Evolutionary conservation across 176 grass and related monocot species (phyloP).

Genomic region (Oryza meyeriana): DNA sequence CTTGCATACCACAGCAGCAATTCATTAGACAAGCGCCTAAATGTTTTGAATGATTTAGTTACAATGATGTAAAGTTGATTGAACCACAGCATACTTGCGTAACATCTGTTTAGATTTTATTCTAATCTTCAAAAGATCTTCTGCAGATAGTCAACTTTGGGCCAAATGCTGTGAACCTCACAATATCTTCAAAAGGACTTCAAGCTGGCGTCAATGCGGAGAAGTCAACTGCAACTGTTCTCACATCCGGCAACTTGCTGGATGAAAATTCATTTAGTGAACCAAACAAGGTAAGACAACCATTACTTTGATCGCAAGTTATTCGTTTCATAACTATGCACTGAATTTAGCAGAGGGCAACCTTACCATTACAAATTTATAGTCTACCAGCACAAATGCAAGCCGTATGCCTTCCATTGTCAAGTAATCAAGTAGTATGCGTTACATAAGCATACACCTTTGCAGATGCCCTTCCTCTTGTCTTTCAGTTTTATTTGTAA

Average conservation of each 20-base stretch:
- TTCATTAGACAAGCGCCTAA: background rate
- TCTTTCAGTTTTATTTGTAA: background rate
- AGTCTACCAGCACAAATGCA: background rate
- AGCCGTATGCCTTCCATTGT: too few relatives aligned
- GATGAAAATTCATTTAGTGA: background rate
- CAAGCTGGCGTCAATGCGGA: background rate
- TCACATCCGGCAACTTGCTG: background rate
- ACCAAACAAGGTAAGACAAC: slow-evolving; percentile 8
- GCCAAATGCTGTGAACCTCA: background rate
- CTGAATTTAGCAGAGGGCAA: background rate
- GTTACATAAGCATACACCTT: background rate
- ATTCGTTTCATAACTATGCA: background rate
- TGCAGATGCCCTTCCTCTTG: background rate
- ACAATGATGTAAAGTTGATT: background rate
- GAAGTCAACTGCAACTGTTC: background rate
- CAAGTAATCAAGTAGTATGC: too few relatives aligned
- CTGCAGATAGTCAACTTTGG: slow-evolving; percentile 68
- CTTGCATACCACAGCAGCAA: background rate
- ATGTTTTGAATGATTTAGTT: background rate
- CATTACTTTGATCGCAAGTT: background rate
- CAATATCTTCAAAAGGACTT: background rate
- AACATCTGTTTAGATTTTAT: background rate
- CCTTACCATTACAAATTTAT: background rate
- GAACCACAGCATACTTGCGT: background rate
- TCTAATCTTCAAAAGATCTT: background rate